Evolutionary conservation across 805 yeast species (phyloP).

Genomic region (Spathaspora gorwiae): DNA sequence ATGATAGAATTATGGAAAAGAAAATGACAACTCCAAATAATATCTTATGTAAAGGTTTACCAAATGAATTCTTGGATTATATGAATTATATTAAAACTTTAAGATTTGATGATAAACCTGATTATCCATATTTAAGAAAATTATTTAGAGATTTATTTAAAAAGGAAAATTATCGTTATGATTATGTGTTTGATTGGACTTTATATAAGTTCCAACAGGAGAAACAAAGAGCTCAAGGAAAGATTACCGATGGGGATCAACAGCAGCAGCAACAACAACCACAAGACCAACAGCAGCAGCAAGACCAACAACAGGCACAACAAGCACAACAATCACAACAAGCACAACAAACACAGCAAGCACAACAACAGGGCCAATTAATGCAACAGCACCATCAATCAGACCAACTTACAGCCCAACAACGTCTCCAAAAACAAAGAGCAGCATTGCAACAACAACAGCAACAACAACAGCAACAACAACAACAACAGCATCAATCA

Average conservation of each 20-base stretch:
- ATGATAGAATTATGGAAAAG: conserved; percentile 93
- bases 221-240: conserved; percentile 45
- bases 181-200: conserved; percentile 96
- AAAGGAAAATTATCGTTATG: conserved; percentile 85
- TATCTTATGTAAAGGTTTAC: conserved; percentile 84
- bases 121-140: conserved; percentile 82
- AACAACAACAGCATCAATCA: conserved; percentile 10
- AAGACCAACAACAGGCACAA: conserved; percentile 15
- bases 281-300: conserved; percentile 10
- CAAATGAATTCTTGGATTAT: conserved; percentile 83
- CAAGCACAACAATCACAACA: conserved; percentile 16
- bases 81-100: conserved; percentile 84
- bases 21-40: conserved; percentile 88
- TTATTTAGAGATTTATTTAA: conserved; percentile 84
- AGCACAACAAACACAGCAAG: conserved; percentile 4
- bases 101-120: conserved; percentile 95
- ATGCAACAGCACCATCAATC: conserved; percentile 9
- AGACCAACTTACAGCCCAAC: conserved; percentile 12
- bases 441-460: conserved; percentile 6
- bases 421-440: conserved; percentile 20
- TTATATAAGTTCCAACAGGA: conserved; percentile 69
- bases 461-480: conserved; percentile 9
- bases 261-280: conserved; percentile 9
- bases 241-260: conserved; percentile 24
- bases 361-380: conserved; percentile 15